Conservation (phyloP, 2,329 filamentous ascomycete species). For the Diaporthe sp. region DNA sequence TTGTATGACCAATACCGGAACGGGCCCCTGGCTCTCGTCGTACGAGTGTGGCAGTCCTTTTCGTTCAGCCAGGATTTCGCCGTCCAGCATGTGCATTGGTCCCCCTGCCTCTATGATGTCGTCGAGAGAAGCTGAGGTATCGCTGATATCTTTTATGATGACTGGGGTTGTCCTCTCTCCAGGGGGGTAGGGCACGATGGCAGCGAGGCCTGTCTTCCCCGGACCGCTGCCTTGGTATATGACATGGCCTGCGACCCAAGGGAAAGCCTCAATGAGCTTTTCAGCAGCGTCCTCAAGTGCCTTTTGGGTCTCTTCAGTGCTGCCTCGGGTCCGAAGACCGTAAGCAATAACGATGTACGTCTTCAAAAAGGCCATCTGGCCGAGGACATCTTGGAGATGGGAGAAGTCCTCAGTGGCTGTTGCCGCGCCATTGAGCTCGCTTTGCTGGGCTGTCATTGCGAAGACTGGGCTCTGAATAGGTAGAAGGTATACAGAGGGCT, state of each 20-base stretch:
- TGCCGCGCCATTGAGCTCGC: not conserved
- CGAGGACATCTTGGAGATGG: conserved; percentile 39
- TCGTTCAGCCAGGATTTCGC: conserved; percentile 3
- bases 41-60: conserved; percentile 33
- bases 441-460: not conserved
- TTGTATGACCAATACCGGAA: conserved; percentile 42
- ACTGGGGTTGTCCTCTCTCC: conserved; percentile 18
- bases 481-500: not conserved
- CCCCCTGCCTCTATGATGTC: conserved; percentile 15
- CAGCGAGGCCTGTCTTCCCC: conserved; percentile 28
- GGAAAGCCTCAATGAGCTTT: conserved; percentile 29
- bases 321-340: not conserved
- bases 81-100: conserved; percentile 37
- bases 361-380: conserved; percentile 37
- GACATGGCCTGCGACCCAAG: conserved; percentile 39
- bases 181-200: conserved; percentile 30
- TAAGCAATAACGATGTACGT: conserved; percentile 34
- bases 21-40: conserved; percentile 27
- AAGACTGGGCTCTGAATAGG: not conserved
- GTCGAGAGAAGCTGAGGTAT: conserved; percentile 21
- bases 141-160: conserved; percentile 21
- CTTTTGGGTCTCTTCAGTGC: not conserved
- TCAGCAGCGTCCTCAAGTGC: conserved; percentile 17
- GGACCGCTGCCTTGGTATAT: conserved; percentile 27
- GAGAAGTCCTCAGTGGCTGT: not conserved